phyloP scores from a whole-genome alignment of 1,284 basidiomycete species.

The Irpex lacteus region DNA sequence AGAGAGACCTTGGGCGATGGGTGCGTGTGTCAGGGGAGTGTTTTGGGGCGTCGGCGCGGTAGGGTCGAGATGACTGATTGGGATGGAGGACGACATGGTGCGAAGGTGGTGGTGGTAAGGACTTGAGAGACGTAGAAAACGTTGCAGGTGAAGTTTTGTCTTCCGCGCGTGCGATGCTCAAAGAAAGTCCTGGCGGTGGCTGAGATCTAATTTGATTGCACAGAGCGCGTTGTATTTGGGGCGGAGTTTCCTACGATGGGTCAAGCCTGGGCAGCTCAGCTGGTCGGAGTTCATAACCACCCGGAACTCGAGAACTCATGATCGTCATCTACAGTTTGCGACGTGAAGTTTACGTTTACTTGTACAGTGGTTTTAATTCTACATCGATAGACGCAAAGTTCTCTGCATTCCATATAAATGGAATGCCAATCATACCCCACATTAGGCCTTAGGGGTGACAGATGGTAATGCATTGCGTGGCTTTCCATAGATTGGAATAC shows the following conservation, averaged over 20 bases:
- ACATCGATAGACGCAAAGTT: too few species aligned
- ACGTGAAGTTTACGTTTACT: too few species aligned
- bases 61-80: conserved; percentile 43
- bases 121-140: not conserved
- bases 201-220: not conserved
- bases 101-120: not conserved
- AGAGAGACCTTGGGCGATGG: conserved; percentile 64
- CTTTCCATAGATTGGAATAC: too few species aligned
- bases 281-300: not conserved
- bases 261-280: not conserved
- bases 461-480: too few species aligned
- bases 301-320: too few species aligned
- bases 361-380: too few species aligned
- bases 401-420: too few species aligned
- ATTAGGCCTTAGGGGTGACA: too few species aligned
- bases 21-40: conserved; percentile 71
- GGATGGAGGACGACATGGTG: conserved; percentile 46
- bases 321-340: too few species aligned
- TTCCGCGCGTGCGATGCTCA: not conserved
- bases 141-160: conserved; percentile 1
- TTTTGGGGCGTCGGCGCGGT: conserved; percentile 81
- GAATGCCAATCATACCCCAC: too few species aligned
- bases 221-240: not conserved
- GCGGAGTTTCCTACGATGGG: not conserved
- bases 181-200: not conserved